A percentile compares a stretch with the other conserved stretches of the same genome.
phyloP scores from a whole-genome alignment of 257 asterid genomes.

The Linderniella brevidens region DNA sequence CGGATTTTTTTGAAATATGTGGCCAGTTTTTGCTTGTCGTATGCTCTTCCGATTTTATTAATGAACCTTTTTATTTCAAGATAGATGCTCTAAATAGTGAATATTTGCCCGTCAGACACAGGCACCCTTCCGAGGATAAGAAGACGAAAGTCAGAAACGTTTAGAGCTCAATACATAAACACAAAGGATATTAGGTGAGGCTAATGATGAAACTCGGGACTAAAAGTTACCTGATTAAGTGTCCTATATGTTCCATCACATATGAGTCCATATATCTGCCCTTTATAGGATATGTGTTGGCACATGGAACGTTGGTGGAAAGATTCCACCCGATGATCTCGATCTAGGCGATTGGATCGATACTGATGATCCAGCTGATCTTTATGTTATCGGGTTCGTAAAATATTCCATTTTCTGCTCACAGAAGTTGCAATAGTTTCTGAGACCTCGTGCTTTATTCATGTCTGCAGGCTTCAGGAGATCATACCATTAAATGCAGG shows the following conservation, averaged over 20 bases:
- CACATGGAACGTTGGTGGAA: constrained; percentile 90
- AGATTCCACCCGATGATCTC: constrained; percentile 55
- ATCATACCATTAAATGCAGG: constrained; percentile 84
- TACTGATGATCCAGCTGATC: constrained; percentile 75
- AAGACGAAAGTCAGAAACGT: constrained; percentile 89
- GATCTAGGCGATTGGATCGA: constrained; percentile 82
- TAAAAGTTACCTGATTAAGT: constrained; percentile 5
- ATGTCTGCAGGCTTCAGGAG: constrained; percentile 63
- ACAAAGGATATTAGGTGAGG: constrained; percentile 66
- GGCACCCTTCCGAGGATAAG: constrained; percentile 49
- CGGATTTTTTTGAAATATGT: no score
- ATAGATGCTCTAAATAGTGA: constrained; percentile 7
- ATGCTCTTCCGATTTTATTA: constrained; percentile 1
- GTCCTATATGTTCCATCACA: constrained; percentile 7
- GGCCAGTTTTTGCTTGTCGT: background rate
- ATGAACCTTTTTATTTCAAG: background rate
- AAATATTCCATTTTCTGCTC: constrained; percentile 2
- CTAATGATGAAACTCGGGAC: constrained; percentile 3
- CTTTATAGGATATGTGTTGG: constrained; percentile 41
- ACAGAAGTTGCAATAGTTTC: background rate
- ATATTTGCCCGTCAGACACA: constrained; percentile 16
- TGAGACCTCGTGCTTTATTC: background rate
- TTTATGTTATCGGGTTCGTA: constrained; percentile 79
- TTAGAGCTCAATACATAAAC: constrained; percentile 73
- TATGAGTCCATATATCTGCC: constrained; percentile 11